Evolutionary conservation across 352 stramenopile genomes (phyloP).

Genomic region (Phytophthora palmivora): DNA sequence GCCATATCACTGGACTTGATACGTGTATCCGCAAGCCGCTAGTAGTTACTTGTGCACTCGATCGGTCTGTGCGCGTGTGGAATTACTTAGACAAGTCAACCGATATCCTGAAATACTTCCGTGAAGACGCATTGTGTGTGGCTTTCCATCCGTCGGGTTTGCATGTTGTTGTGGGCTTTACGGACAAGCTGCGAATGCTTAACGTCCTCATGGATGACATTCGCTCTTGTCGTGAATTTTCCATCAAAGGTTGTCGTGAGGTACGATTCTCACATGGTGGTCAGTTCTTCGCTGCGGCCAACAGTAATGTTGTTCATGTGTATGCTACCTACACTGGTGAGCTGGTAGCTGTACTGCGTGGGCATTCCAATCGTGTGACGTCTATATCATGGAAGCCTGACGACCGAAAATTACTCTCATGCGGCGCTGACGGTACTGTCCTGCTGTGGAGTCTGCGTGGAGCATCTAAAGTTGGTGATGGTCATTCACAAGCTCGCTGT

Average conservation of each 20-base stretch:
- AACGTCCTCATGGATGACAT: conserved; percentile 97
- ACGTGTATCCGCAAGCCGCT: conserved; percentile 93
- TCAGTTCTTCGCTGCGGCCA: conserved; percentile 91
- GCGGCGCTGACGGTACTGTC: conserved; percentile 79
- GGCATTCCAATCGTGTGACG: conserved; percentile 87
- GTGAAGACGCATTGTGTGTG: conserved; percentile 89
- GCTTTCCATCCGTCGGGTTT: conserved; percentile 93
- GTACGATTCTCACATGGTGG: conserved; percentile 92
- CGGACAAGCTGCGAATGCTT: conserved; percentile 94
- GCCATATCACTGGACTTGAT: conserved; percentile 93
- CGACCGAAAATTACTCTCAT: conserved; percentile 79
- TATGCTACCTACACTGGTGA: conserved; percentile 87
- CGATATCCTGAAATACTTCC: conserved; percentile 93
- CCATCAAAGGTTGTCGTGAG: conserved; percentile 93
- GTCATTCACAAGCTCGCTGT: conserved; percentile 78
- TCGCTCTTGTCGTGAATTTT: conserved; percentile 89
- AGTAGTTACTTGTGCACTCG: conserved; percentile 90
- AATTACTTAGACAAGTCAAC: conserved; percentile 94
- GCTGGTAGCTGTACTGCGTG: conserved; percentile 73
- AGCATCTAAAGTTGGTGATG: conserved; percentile 79
- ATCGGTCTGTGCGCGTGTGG: conserved; percentile 93
- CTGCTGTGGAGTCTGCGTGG: conserved; percentile 80
- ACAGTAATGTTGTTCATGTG: conserved; percentile 90
- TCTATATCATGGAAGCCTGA: conserved; percentile 82
- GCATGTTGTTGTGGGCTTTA: conserved; percentile 91